Evolutionary conservation across 129 eudicot species (phyloP).

Genomic region (Arctium minus): DNA sequence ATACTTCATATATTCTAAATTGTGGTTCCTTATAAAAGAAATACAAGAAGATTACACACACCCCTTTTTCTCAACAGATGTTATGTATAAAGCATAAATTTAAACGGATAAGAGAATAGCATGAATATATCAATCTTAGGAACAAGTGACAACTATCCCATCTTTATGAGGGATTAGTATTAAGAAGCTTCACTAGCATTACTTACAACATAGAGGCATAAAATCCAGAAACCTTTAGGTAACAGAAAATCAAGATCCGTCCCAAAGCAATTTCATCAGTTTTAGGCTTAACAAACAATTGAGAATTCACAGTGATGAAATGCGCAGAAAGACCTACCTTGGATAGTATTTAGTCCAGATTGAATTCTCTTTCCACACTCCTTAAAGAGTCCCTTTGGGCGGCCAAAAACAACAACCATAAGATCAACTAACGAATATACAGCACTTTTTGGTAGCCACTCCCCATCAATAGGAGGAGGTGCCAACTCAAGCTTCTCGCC

Average conservation of each 20-base stretch:
- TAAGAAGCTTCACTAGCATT: background rate
- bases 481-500: constrained; percentile 85
- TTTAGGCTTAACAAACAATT: background rate
- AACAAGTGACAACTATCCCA: background rate
- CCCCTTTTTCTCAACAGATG: background rate
- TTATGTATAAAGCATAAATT: constrained; percentile 6
- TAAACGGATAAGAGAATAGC: background rate
- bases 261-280: constrained; percentile 3
- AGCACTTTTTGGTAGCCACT: constrained; percentile 96
- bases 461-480: constrained; percentile 93
- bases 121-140: background rate
- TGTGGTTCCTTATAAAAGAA: constrained; percentile 3
- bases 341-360: constrained; percentile 67
- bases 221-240: background rate
- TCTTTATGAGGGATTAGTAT: background rate
- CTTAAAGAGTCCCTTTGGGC: constrained; percentile 90
- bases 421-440: constrained; percentile 86
- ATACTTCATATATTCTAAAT: background rate
- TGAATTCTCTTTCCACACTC: constrained; percentile 90
- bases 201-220: background rate
- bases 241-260: constrained; percentile 3
- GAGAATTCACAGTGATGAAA: background rate
- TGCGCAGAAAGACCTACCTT: constrained; percentile 41
- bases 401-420: constrained; percentile 71
- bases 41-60: background rate